These are phyloP conservation scores for Panellus pusillus DNA, from an alignment of 768 basidiomycete genomes.

Conservation along the genomic window DNA sequence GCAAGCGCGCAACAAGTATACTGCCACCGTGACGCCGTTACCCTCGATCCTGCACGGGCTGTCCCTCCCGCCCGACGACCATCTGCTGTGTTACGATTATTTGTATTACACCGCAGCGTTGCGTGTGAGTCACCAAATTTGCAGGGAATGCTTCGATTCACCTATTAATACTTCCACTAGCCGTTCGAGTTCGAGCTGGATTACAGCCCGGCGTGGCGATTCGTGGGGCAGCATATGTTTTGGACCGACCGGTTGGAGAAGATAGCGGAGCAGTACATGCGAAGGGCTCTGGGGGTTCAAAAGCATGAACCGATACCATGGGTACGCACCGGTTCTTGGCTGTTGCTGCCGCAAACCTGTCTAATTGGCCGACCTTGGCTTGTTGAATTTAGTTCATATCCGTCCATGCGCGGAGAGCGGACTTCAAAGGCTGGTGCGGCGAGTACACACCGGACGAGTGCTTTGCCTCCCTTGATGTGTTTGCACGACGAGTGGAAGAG, in stretches of 20 bases:
- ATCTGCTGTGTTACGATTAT: conserved; percentile 23
- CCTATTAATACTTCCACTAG: conserved; percentile 12
- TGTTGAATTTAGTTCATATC: conserved; percentile 40
- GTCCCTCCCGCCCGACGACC: conserved; percentile 22
- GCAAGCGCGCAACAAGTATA: not conserved
- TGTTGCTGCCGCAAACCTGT: not conserved
- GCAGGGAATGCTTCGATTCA: too few species aligned
- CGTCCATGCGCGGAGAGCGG: conserved; percentile 31
- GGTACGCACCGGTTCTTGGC: not conserved
- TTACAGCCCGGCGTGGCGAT: conserved; percentile 34
- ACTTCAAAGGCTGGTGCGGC: conserved; percentile 24
- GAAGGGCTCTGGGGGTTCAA: conserved; percentile 24
- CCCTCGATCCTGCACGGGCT: conserved; percentile 7
- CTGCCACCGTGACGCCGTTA: not conserved
- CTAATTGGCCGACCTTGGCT: not conserved
- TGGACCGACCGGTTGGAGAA: conserved; percentile 27
- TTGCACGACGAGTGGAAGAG: conserved; percentile 29
- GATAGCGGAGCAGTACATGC: conserved; percentile 27
- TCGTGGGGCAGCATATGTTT: conserved; percentile 31
- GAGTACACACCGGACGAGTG: conserved; percentile 27
- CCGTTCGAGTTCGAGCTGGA: conserved; percentile 30
- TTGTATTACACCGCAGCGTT: conserved; percentile 23
- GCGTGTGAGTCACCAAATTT: conserved; percentile 11
- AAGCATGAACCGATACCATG: conserved; percentile 25
- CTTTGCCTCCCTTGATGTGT: conserved; percentile 30